Conservation (phyloP, 352 stramenopile species). For the Phytopythium boreale region DNA sequence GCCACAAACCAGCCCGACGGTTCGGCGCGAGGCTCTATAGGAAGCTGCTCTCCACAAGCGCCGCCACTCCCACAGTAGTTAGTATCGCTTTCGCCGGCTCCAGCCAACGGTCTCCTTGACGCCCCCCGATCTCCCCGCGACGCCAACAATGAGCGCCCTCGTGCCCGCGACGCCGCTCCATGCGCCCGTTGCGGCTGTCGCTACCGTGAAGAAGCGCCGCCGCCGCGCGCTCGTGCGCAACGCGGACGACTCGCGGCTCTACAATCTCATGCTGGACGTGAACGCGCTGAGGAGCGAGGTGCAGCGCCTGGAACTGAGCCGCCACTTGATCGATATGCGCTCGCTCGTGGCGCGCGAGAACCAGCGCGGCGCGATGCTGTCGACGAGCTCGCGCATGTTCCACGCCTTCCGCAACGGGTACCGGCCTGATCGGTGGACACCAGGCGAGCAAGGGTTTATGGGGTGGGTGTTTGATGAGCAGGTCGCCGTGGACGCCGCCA, state of each 20-base stretch:
- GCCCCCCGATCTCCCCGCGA: too few species aligned
- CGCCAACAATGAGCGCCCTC: background rate
- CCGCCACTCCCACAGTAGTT: too few species aligned
- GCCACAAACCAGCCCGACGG: too few species aligned
- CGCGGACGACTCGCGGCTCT: conserved; percentile 12
- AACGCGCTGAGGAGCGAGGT: conserved; percentile 24
- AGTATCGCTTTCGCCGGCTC: too few species aligned
- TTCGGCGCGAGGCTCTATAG: too few species aligned
- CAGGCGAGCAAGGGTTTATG: background rate
- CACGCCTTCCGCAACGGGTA: background rate
- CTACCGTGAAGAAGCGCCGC: background rate
- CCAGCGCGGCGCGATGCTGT: background rate
- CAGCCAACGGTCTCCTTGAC: too few species aligned
- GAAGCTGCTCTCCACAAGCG: too few species aligned
- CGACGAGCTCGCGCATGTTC: background rate
- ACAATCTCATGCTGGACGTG: conserved; percentile 24
- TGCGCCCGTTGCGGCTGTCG: background rate
- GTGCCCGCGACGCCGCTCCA: too few species aligned
- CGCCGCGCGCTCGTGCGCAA: background rate
- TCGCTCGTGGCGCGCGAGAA: background rate
- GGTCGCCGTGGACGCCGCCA: background rate
- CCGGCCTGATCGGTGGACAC: background rate
- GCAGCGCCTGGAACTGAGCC: background rate
- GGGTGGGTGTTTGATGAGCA: background rate
- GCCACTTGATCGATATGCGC: background rate